Evolutionary conservation across 345 rosid genomes (phyloP).

Genomic region (Abelmoschus esculentus): DNA sequence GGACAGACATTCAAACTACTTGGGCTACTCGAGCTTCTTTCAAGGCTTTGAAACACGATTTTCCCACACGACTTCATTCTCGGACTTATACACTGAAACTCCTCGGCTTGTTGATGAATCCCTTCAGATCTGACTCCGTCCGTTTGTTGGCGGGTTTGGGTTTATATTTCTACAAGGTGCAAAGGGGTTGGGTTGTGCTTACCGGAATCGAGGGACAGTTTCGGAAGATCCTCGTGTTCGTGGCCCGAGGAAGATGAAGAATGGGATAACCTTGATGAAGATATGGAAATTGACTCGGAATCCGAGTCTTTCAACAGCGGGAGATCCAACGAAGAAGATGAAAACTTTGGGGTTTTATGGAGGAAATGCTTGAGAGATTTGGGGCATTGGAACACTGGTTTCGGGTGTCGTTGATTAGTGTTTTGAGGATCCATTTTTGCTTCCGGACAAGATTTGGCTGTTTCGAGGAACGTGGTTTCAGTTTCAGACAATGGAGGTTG

Average conservation of each 20-base stretch:
- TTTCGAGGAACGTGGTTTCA: slow-evolving; percentile 26
- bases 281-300: slow-evolving; percentile 51
- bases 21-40: neutral
- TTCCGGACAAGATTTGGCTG: slow-evolving; percentile 29
- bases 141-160: slow-evolving; percentile 55
- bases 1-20: neutral
- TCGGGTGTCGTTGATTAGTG: slow-evolving; percentile 16
- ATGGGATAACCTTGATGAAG: slow-evolving; percentile 73
- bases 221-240: slow-evolving; percentile 75
- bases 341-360: slow-evolving; percentile 47
- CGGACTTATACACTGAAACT: neutral
- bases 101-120: neutral
- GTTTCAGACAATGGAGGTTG: slow-evolving; percentile 9
- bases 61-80: neutral
- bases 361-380: slow-evolving; percentile 62
- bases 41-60: neutral
- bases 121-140: slow-evolving; percentile 25
- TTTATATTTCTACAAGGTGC: slow-evolving; percentile 26
- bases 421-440: slow-evolving; percentile 42
- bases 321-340: slow-evolving; percentile 32
- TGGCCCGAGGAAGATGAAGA: slow-evolving; percentile 82
- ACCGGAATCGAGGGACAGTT: slow-evolving; percentile 81
- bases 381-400: slow-evolving; percentile 21
- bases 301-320: slow-evolving; percentile 73
- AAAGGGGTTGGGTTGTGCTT: slow-evolving; percentile 60